A percentile compares a stretch with the other conserved stretches of the same genome.
These are phyloP conservation scores for Trametes punicea DNA, from an alignment of 768 basidiomycete species.

Conservation along the genomic window DNA sequence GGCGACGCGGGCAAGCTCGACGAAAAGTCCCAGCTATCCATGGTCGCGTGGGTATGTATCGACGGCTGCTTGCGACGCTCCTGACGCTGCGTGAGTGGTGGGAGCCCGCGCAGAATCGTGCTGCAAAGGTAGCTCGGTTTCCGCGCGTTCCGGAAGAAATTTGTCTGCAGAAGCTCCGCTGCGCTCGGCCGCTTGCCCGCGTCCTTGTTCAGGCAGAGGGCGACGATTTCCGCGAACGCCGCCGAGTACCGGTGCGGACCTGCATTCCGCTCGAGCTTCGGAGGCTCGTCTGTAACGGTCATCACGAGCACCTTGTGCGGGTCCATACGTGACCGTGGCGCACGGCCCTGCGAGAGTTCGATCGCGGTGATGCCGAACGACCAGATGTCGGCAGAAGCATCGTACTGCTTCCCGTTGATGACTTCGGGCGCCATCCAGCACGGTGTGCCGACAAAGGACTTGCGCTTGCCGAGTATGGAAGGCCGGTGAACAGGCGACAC, in stretches of 20 bases:
- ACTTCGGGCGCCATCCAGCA: slow-evolving; percentile 98
- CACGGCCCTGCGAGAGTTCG: slow-evolving; percentile 83
- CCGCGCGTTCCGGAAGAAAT: slow-evolving; percentile 79
- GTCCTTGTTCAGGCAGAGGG: slow-evolving; percentile 81
- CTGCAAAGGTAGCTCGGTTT: slow-evolving; percentile 76
- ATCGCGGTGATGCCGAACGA: slow-evolving; percentile 94
- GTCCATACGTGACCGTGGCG: slow-evolving; percentile 77
- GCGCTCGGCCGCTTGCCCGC: slow-evolving; percentile 79
- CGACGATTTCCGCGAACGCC: slow-evolving; percentile 79
- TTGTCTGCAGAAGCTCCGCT: slow-evolving; percentile 66
- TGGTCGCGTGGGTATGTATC: slow-evolving; percentile 44
- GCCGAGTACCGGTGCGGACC: slow-evolving; percentile 75
- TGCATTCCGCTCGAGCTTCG: slow-evolving; percentile 69
- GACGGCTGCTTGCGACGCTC: slow-evolving; percentile 52
- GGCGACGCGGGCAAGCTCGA: slow-evolving; percentile 36
- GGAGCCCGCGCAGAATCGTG: slow-evolving; percentile 69
- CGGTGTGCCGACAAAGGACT: slow-evolving; percentile 94
- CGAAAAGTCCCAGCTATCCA: slow-evolving; percentile 82
- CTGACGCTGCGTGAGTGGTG: slow-evolving; percentile 69
- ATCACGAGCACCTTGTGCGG: slow-evolving; percentile 72
- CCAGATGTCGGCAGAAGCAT: slow-evolving; percentile 91
- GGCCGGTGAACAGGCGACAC: slow-evolving; percentile 36
- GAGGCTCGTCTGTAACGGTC: slow-evolving; percentile 76
- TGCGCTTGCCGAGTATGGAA: slow-evolving; percentile 69
- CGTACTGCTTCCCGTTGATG: slow-evolving; percentile 80